Conservation (phyloP, 345 rosid species). For the Sisymbrium altissimum region DNA sequence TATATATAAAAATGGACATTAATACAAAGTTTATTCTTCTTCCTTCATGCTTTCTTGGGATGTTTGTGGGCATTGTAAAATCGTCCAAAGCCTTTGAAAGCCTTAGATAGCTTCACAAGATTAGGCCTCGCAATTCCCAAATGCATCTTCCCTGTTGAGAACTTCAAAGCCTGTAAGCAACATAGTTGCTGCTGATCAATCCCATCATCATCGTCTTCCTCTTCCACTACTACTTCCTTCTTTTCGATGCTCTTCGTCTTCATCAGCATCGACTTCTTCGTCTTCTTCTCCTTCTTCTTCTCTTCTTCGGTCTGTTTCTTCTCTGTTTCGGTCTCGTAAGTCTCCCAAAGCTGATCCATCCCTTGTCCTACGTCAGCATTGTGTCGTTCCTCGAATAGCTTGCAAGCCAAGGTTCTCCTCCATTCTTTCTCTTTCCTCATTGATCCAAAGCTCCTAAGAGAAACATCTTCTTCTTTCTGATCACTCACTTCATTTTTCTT, state of each 20-base stretch:
- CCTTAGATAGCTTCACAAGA: constrained; percentile 64
- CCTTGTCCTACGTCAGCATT: constrained; percentile 49
- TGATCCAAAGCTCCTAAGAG: constrained; percentile 62
- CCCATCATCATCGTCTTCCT: constrained; percentile 50
- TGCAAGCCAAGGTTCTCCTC: constrained; percentile 95
- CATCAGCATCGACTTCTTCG: constrained; percentile 34
- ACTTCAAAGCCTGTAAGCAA: constrained; percentile 83
- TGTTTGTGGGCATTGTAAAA: constrained; percentile 56
- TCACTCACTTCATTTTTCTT: constrained; percentile 16
- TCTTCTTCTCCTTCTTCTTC: constrained; percentile 34
- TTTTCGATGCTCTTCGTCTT: constrained; percentile 13
- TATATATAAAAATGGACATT: neutral
- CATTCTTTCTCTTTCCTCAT: constrained; percentile 90
- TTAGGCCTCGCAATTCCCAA: constrained; percentile 84
- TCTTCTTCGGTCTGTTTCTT: constrained; percentile 8
- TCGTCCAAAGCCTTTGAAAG: constrained; percentile 74
- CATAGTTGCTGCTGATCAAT: constrained; percentile 63
- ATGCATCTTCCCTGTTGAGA: constrained; percentile 90
- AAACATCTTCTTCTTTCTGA: constrained; percentile 11
- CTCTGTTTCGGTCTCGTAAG: constrained; percentile 57
- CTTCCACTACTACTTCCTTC: constrained; percentile 19
- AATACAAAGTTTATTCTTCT: neutral
- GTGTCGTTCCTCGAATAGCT: constrained; percentile 87
- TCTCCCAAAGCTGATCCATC: constrained; percentile 95
- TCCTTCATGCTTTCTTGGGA: constrained; percentile 43